Percentiles rank a stretch among this genome's conserved stretches.
These are phyloP conservation scores for Rubia peregrina DNA, from an alignment of 305 asterid genomes.

Conservation along the genomic window DNA sequence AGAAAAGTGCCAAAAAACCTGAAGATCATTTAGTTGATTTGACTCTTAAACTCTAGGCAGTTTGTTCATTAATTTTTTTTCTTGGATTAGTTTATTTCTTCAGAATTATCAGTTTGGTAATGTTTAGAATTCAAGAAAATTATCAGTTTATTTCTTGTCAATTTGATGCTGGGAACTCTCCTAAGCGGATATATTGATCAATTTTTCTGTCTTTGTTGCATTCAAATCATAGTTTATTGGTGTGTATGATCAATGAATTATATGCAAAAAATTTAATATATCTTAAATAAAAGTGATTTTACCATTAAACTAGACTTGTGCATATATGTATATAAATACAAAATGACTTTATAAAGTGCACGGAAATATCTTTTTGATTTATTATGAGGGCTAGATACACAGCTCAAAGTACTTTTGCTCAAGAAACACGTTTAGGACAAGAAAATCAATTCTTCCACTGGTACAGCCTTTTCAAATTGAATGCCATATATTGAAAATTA, in stretches of 20 bases:
- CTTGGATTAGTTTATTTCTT: not conserved
- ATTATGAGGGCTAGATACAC: not conserved
- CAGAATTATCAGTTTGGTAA: not conserved
- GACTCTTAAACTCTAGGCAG: conserved; percentile 51
- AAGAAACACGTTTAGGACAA: conserved; percentile 4
- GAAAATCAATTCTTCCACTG: not conserved
- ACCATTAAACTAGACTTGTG: not conserved
- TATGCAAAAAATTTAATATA: not conserved
- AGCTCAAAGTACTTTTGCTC: not conserved
- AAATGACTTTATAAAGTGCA: not conserved
- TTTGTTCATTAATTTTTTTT: not conserved
- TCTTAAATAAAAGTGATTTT: not conserved
- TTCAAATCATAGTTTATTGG: not conserved
- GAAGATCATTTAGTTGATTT: conserved; percentile 53
- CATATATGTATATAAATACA: not conserved
- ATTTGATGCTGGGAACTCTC: not conserved
- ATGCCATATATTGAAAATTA: not conserved
- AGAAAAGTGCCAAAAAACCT: conserved; percentile 23
- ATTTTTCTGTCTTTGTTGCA: not conserved
- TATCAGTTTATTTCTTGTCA: too few species aligned
- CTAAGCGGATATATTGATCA: not conserved
- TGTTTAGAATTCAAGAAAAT: conserved; percentile 8
- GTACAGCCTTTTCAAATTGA: not conserved
- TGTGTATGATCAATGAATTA: not conserved
- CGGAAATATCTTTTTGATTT: not conserved